phyloP scores from a whole-genome alignment of 1,139 yeast species.

The Sugiyamaella novakii region DNA sequence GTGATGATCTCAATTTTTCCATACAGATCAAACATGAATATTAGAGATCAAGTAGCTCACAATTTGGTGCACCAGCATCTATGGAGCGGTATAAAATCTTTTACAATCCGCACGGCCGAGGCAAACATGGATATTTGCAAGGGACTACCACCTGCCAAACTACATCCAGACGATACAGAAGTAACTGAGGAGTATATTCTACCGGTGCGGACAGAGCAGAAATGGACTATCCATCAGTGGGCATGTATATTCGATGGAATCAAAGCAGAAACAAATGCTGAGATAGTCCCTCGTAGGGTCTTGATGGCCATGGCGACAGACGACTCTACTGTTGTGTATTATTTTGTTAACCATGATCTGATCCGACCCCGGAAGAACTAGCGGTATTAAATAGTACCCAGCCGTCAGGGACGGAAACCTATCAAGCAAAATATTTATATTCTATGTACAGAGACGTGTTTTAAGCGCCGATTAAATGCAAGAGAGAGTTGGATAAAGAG shows the following conservation, averaged over 20 bases:
- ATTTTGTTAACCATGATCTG: slow-evolving; percentile 63
- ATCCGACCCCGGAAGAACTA: slow-evolving; percentile 59
- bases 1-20: no score
- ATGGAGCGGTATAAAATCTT: slow-evolving; percentile 50
- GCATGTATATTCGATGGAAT: slow-evolving; percentile 36
- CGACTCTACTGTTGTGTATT: slow-evolving; percentile 71
- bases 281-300: slow-evolving; percentile 45
- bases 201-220: slow-evolving; percentile 34
- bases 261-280: slow-evolving; percentile 20
- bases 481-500: slow-evolving; percentile 12
- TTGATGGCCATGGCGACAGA: slow-evolving; percentile 59
- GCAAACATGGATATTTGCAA: slow-evolving; percentile 25
- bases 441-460: no score
- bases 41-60: slow-evolving; percentile 13
- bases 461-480: slow-evolving; percentile 8
- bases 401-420: slow-evolving; percentile 1
- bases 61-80: slow-evolving; percentile 57
- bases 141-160: slow-evolving; percentile 41
- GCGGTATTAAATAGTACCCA: neutral
- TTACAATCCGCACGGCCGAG: slow-evolving; percentile 7
- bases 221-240: slow-evolving; percentile 43
- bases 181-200: slow-evolving; percentile 36
- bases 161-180: slow-evolving; percentile 40
- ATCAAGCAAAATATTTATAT: no score
- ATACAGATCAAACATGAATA: slow-evolving; percentile 2